phyloP scores from a whole-genome alignment of 192 early-diverging fungal species.

The Borealophlyctis nickersoniae region DNA sequence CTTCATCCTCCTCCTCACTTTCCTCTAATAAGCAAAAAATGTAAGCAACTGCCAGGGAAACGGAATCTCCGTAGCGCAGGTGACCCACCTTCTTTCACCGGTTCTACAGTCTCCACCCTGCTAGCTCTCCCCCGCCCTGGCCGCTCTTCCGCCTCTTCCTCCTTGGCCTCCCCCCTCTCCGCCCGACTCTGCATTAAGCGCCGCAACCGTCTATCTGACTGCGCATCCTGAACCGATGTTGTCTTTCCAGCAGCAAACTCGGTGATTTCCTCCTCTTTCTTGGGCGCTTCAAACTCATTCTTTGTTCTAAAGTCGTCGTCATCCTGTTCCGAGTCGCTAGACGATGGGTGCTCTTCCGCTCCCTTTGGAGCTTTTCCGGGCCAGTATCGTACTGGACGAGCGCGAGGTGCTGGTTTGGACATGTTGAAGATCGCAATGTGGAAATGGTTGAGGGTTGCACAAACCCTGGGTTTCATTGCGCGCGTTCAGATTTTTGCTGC shows the following conservation, averaged over 20 bases:
- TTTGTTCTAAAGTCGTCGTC: conserved; percentile 18
- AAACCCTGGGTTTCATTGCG: too few species aligned
- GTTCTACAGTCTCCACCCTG: not conserved
- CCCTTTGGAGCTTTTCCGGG: conserved; percentile 35
- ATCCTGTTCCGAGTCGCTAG: conserved; percentile 22
- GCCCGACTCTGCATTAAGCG: not conserved
- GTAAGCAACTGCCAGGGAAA: too few species aligned
- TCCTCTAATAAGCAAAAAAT: too few species aligned
- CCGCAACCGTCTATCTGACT: conserved; percentile 1
- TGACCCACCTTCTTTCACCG: not conserved
- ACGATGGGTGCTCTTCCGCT: not conserved
- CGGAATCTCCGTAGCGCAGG: too few species aligned
- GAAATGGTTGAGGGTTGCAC: too few species aligned
- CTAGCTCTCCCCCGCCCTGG: conserved; percentile 7
- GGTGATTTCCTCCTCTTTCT: conserved; percentile 12
- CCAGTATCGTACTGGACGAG: conserved; percentile 41
- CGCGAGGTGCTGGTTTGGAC: conserved; percentile 5
- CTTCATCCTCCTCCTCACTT: conserved; percentile 53
- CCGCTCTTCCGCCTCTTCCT: conserved; percentile 20
- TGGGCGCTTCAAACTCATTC: too few species aligned
- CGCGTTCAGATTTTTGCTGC: not conserved
- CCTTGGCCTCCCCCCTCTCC: not conserved
- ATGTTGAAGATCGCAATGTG: not conserved
- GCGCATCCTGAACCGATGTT: too few species aligned
- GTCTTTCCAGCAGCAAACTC: not conserved